phyloP scores from a whole-genome alignment of 805 yeast species.

The Tetrapisispora nanseiensis region DNA sequence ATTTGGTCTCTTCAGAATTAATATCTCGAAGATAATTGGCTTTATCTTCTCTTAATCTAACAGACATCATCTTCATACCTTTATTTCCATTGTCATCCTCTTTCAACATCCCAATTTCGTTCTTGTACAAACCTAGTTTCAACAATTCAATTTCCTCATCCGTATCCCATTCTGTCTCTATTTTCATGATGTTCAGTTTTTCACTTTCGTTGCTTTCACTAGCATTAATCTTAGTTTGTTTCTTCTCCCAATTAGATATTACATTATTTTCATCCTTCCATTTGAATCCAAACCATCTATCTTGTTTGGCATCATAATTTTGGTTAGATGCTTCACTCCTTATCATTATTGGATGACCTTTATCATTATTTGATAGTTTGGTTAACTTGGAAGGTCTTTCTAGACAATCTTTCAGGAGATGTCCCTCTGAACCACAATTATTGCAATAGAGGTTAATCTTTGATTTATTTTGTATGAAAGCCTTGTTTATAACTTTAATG shows the following conservation, averaged over 20 bases:
- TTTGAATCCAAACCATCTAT: slow-evolving; percentile 76
- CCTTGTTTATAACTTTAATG: slow-evolving; percentile 2
- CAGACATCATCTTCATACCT: slow-evolving; percentile 15
- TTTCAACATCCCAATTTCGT: slow-evolving; percentile 13
- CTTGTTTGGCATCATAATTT: slow-evolving; percentile 61
- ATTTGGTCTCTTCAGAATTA: slow-evolving; percentile 35
- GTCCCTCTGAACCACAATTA: slow-evolving; percentile 51
- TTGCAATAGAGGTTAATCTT: slow-evolving; percentile 30
- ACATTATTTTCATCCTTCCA: slow-evolving; percentile 49
- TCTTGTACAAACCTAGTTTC: slow-evolving; percentile 31
- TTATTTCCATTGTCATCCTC: slow-evolving; percentile 9
- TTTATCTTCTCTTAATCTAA: slow-evolving; percentile 63
- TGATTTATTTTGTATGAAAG: neutral
- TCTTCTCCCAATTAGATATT: slow-evolving; percentile 34
- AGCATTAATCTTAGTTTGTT: slow-evolving; percentile 8
- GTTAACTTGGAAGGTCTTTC: slow-evolving; percentile 41
- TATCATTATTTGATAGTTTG: slow-evolving; percentile 1
- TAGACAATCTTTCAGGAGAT: slow-evolving; percentile 44
- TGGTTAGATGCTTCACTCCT: slow-evolving; percentile 15
- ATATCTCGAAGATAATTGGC: slow-evolving; percentile 57
- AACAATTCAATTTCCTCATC: slow-evolving; percentile 37
- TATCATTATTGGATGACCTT: slow-evolving; percentile 5
- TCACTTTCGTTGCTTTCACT: slow-evolving; percentile 6
- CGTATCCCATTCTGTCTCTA: slow-evolving; percentile 26
- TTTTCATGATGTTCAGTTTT: slow-evolving; percentile 1